These are phyloP conservation scores for Falciphora oryzae DNA, from an alignment of 2,329 filamentous ascomycete genomes.

Conservation along the genomic window DNA sequence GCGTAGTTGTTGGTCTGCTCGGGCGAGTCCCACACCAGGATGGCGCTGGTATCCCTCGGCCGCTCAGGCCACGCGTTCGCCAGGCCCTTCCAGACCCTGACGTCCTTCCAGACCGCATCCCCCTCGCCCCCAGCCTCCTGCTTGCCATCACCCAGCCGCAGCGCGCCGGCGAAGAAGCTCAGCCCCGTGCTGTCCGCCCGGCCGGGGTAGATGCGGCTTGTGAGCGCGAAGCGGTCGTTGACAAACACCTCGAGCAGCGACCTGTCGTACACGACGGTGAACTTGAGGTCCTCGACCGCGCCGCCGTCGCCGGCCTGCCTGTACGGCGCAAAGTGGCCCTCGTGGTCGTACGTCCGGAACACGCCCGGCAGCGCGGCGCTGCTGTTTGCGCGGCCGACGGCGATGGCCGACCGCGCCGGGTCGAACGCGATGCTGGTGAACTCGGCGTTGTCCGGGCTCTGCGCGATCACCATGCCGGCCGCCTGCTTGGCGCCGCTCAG, in stretches of 20 bases:
- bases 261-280: conserved; percentile 6
- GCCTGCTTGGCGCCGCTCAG: background rate
- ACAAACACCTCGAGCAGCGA: conserved; percentile 9
- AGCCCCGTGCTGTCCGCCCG: conserved; percentile 7
- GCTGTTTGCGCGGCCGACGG: conserved; percentile 6
- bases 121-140: background rate
- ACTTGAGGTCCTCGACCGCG: conserved; percentile 1
- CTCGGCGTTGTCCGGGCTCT: conserved; percentile 6
- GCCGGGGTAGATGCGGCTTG: conserved; percentile 8
- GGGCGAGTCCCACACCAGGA: background rate
- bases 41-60: background rate
- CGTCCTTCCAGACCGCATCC: background rate
- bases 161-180: conserved; percentile 3
- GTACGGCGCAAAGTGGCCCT: conserved; percentile 5
- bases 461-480: background rate
- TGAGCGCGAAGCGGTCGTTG: conserved; percentile 9
- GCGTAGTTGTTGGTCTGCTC: conserved; percentile 4
- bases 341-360: background rate
- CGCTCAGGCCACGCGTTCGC: conserved; percentile 5
- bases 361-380: background rate
- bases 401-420: conserved; percentile 3
- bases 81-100: conserved; percentile 8
- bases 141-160: background rate
- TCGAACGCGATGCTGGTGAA: conserved; percentile 6
- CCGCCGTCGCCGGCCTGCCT: background rate